Evolutionary conservation across 805 yeast genomes (phyloP).

Genomic region (Yamadazyma paraphyllophila): DNA sequence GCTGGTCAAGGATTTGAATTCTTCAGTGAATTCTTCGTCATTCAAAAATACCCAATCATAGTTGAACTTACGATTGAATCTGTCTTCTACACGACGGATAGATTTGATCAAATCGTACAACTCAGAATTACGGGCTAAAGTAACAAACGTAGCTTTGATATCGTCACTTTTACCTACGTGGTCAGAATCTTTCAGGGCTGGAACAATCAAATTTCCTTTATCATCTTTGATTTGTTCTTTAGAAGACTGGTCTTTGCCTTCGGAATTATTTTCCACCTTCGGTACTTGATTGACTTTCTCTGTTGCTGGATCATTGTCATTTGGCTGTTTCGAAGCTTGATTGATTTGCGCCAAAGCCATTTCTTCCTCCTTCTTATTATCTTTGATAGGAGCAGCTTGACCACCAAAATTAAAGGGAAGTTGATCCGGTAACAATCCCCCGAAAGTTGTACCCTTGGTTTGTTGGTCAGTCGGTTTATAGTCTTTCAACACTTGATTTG

Average conservation of each 20-base stretch:
- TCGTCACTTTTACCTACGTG: slow-evolving; percentile 22
- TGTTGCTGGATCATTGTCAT: neutral
- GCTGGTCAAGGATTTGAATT: slow-evolving; percentile 67
- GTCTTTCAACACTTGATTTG: slow-evolving; percentile 15
- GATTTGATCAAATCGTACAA: slow-evolving; percentile 59
- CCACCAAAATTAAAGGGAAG: neutral
- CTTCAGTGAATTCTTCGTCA: slow-evolving; percentile 80
- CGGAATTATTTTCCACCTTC: neutral
- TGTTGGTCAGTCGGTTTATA: slow-evolving; percentile 3
- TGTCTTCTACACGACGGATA: slow-evolving; percentile 78
- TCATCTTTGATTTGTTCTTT: neutral
- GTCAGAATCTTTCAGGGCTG: slow-evolving; percentile 10
- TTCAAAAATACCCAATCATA: slow-evolving; percentile 97
- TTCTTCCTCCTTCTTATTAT: slow-evolving; percentile 11
- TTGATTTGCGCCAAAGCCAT: slow-evolving; percentile 13
- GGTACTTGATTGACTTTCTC: neutral
- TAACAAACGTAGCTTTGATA: slow-evolving; percentile 65
- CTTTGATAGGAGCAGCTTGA: slow-evolving; percentile 8
- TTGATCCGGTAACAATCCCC: neutral
- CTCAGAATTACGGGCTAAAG: slow-evolving; percentile 76
- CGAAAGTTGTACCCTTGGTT: neutral
- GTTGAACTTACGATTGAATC: slow-evolving; percentile 76
- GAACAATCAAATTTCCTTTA: slow-evolving; percentile 2
- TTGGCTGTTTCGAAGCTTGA: neutral
- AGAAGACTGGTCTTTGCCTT: neutral